Percentiles rank a stretch among this genome's conserved stretches.
These are phyloP conservation scores for Phaseolus coccineus DNA, from an alignment of 331 rosid genomes.

Conservation along the genomic window DNA sequence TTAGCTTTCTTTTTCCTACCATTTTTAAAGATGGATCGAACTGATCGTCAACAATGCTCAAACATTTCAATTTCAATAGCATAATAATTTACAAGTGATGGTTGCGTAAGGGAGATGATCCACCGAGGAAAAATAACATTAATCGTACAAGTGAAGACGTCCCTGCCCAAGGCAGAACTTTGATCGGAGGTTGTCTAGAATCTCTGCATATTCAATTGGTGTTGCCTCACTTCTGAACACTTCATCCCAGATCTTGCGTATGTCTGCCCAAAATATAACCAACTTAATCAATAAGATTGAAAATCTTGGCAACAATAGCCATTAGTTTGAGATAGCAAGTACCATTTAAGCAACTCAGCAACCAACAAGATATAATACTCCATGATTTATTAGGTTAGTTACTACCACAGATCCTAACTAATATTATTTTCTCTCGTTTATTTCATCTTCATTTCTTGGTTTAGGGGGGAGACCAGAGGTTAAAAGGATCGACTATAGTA, in stretches of 20 bases:
- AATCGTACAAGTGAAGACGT: constrained; percentile 26
- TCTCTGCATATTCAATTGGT: constrained; percentile 72
- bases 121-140: neutral
- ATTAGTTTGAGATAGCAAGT: constrained; percentile 10
- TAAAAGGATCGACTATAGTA: neutral
- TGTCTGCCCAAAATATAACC: constrained; percentile 57
- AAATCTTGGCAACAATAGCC: neutral
- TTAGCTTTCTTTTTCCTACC: neutral
- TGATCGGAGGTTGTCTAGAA: constrained; percentile 70
- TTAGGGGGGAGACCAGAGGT: neutral
- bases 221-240: constrained; percentile 76
- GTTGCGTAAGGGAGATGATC: neutral
- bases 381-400: neutral
- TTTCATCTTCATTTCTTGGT: neutral
- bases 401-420: neutral
- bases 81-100: constrained; percentile 46
- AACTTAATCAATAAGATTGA: constrained; percentile 31
- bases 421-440: neutral
- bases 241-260: constrained; percentile 79
- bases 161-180: constrained; percentile 60
- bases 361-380: no score
- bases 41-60: constrained; percentile 27
- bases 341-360: no score
- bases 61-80: constrained; percentile 28
- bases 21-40: constrained; percentile 18